Conservation (phyloP, 441 rosid species). For the Eruca vesicaria region DNA sequence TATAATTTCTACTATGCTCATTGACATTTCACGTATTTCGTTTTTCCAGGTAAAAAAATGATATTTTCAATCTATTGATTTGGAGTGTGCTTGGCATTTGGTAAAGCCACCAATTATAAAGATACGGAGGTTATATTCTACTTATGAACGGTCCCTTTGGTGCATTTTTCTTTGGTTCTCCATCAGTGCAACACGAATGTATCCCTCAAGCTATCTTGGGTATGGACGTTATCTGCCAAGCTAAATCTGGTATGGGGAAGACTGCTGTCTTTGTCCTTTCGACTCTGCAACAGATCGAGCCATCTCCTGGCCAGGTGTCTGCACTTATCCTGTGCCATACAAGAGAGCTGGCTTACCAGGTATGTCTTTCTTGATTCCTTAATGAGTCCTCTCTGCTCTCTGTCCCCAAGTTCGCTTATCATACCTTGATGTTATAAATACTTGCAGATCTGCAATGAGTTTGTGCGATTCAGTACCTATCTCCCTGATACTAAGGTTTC, state of each 20-base stretch:
- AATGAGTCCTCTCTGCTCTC: background rate
- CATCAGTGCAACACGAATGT: background rate
- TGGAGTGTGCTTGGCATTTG: constrained; percentile 62
- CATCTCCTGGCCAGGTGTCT: background rate
- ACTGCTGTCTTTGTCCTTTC: background rate
- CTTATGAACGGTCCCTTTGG: constrained; percentile 72
- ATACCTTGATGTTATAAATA: background rate
- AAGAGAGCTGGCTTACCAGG: background rate
- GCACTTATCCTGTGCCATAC: background rate
- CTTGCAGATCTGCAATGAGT: constrained; percentile 92
- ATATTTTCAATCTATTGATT: constrained; percentile 57
- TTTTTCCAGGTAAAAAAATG: constrained; percentile 75
- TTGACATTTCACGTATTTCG: background rate
- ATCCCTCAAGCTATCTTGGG: background rate
- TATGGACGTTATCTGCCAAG: background rate
- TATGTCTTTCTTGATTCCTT: background rate
- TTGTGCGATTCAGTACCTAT: constrained; percentile 92
- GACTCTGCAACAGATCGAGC: background rate
- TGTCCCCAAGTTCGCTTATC: background rate
- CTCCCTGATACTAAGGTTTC: constrained; percentile 89
- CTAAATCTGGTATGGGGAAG: background rate
- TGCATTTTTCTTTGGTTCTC: constrained; percentile 19
- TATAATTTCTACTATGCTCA: background rate
- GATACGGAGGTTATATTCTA: constrained; percentile 68
- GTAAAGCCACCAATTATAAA: constrained; percentile 67